Evolutionary conservation across 2,329 filamentous ascomycete species (phyloP).

Genomic region (Xylaria multiplex): DNA sequence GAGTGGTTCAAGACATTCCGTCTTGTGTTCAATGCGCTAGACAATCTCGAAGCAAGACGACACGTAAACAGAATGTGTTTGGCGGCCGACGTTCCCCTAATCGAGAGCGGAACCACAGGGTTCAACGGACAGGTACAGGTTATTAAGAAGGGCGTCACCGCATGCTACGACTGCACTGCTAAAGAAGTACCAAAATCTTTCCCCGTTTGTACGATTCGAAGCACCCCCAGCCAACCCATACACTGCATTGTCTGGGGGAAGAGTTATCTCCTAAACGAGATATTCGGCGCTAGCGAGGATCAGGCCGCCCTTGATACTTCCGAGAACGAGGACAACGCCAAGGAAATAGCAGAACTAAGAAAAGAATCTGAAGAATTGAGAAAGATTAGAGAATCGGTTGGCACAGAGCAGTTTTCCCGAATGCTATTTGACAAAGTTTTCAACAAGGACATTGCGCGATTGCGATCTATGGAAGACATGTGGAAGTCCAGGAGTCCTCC

Average conservation of each 20-base stretch:
- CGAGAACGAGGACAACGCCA: constrained; percentile 81
- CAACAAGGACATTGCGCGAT: constrained; percentile 80
- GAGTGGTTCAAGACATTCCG: constrained; percentile 86
- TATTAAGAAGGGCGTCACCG: constrained; percentile 89
- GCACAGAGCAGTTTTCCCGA: constrained; percentile 77
- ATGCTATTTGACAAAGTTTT: constrained; percentile 95
- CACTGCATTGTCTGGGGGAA: constrained; percentile 99
- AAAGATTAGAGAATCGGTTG: constrained; percentile 82
- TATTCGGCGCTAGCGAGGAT: constrained; percentile 92
- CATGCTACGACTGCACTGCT: constrained; percentile 93
- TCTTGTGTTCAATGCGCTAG: constrained; percentile 94
- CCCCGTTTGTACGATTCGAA: constrained; percentile 96
- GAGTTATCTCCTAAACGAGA: constrained; percentile 93
- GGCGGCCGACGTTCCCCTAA: constrained; percentile 86
- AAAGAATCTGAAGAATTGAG: constrained; percentile 86
- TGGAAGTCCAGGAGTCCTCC: constrained; percentile 87
- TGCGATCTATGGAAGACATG: constrained; percentile 93
- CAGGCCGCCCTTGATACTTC: constrained; percentile 83
- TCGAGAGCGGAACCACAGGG: constrained; percentile 96
- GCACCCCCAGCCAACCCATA: constrained; percentile 94
- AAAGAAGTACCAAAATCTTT: constrained; percentile 94
- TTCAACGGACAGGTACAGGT: constrained; percentile 98
- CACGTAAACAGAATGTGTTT: constrained; percentile 99
- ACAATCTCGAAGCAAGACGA: constrained; percentile 91
- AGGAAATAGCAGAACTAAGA: constrained; percentile 88